A percentile compares a stretch with the other conserved stretches of the same genome.
These are phyloP conservation scores for Fusarium setosum DNA, from an alignment of 2,329 filamentous ascomycete species.

Conservation along the genomic window DNA sequence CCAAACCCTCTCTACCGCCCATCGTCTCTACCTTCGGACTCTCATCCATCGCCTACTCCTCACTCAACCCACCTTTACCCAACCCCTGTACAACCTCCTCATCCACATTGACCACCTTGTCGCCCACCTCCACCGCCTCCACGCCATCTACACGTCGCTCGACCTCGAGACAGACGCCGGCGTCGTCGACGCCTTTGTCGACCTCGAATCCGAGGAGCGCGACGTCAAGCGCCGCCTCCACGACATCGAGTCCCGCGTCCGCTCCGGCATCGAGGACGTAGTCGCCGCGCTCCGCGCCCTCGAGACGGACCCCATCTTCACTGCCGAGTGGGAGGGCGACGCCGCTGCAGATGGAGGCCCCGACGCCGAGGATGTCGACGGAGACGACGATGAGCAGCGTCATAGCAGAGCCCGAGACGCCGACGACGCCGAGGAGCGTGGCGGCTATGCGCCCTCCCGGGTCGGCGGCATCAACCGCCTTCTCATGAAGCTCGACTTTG, in stretches of 20 bases:
- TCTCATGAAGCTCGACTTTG: slow-evolving; percentile 90
- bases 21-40: slow-evolving; percentile 79
- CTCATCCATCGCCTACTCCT: slow-evolving; percentile 76
- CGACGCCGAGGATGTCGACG: slow-evolving; percentile 21
- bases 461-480: slow-evolving; percentile 85
- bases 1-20: slow-evolving; percentile 83
- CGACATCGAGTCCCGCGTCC: slow-evolving; percentile 72
- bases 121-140: slow-evolving; percentile 79
- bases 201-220: slow-evolving; percentile 77
- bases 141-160: slow-evolving; percentile 79
- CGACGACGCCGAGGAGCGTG: slow-evolving; percentile 48
- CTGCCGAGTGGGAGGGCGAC: slow-evolving; percentile 56
- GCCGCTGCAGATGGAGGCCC: slow-evolving; percentile 21
- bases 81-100: slow-evolving; percentile 73
- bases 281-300: slow-evolving; percentile 64
- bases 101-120: slow-evolving; percentile 84
- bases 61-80: slow-evolving; percentile 71
- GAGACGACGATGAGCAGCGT: slow-evolving; percentile 9
- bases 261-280: slow-evolving; percentile 74
- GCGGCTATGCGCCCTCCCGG: slow-evolving; percentile 74
- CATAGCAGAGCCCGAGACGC: slow-evolving; percentile 49
- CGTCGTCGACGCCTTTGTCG: slow-evolving; percentile 79
- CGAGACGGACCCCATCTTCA: slow-evolving; percentile 57
- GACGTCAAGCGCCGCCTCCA: slow-evolving; percentile 74
- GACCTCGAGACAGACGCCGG: slow-evolving; percentile 87